Evolutionary conservation across 1,139 yeast species (phyloP), one percentile per base, ranked within the genome.

Genomic region (Nakaseomyces delphensis): DNA sequence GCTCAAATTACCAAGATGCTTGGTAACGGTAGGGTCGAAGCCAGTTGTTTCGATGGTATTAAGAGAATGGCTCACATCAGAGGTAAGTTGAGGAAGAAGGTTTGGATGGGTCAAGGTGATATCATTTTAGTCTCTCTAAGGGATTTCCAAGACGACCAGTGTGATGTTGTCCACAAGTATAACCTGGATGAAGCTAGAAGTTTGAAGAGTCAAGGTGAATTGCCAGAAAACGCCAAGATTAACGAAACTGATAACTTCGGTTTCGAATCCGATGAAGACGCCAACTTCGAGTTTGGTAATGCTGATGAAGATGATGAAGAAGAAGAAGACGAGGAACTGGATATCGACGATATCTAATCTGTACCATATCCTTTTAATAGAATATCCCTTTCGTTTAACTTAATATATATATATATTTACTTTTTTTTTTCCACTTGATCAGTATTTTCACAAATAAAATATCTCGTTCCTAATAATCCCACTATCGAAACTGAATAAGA

Each of bases 41-140:
- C 95, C 45, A 67, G 79, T 43, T 93, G 98, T 69, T 93, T 91
- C 61, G 98, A 93, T 63, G 96, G 95, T 52, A 72, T 74, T 55
- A 86, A 81, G 64, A 81, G 99, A 72, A 77, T 86, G 77, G 97
- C 95, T 15, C 98, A 91, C 64, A 93, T 93, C 61, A 84, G 99
- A 74, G 99, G 99, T 56, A 93, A 93, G 67, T 77, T 93, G 71
- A 84, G 99, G 76, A 93, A 93, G 81, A 91, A 91, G 78, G 97
- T 89, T 49, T 93, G 99, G 99, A 89, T 93, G 86, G 84, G 86
- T 38, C 97, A 87, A 68, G 98, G 98, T 69, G 99, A 93, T 64
- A 93, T 93, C 57, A 87, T 93, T 54, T 73, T 93, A 61, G 91
- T 91, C 39, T 87, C 96, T 5, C 77, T 93, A 60, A 86, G 99